These are phyloP conservation scores for Trametes villosa DNA, from an alignment of 768 basidiomycete genomes.

Conservation along the genomic window DNA sequence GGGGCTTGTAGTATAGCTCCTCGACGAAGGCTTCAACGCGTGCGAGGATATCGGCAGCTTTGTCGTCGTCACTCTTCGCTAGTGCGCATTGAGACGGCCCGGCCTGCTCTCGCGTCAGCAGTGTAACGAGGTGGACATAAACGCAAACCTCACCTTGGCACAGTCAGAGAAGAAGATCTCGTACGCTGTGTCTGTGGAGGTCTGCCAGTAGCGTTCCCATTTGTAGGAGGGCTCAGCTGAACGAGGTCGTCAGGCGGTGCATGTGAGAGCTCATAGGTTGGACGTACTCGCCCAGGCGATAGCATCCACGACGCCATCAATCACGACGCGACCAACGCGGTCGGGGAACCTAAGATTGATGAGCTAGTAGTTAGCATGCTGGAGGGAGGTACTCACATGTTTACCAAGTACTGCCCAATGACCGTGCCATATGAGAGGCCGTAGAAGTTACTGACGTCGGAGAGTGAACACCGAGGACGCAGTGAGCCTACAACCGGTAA, in stretches of 20 bases:
- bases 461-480: neutral
- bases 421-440: slow-evolving; percentile 40
- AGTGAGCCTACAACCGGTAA: no score
- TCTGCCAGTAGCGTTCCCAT: slow-evolving; percentile 31
- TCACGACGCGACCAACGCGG: slow-evolving; percentile 35
- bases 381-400: slow-evolving; percentile 30
- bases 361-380: neutral
- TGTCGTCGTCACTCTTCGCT: slow-evolving; percentile 23
- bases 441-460: slow-evolving; percentile 31
- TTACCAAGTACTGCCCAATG: slow-evolving; percentile 39
- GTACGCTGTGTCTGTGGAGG: slow-evolving; percentile 32
- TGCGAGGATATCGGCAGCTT: slow-evolving; percentile 22
- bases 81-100: slow-evolving; percentile 34
- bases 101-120: slow-evolving; percentile 21
- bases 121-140: neutral
- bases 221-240: slow-evolving; percentile 25
- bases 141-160: slow-evolving; percentile 25
- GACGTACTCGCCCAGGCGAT: slow-evolving; percentile 32
- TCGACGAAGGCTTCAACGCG: slow-evolving; percentile 31
- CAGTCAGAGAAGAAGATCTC: slow-evolving; percentile 33
- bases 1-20: slow-evolving; percentile 31
- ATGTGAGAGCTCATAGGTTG: neutral
- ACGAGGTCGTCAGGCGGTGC: neutral
- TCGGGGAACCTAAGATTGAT: slow-evolving; percentile 33
- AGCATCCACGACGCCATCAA: slow-evolving; percentile 40